Percentiles rank a stretch among this genome's conserved stretches.
These are phyloP conservation scores for Phytophthora meadii DNA, from an alignment of 352 stramenopile species.

Conservation along the genomic window DNA sequence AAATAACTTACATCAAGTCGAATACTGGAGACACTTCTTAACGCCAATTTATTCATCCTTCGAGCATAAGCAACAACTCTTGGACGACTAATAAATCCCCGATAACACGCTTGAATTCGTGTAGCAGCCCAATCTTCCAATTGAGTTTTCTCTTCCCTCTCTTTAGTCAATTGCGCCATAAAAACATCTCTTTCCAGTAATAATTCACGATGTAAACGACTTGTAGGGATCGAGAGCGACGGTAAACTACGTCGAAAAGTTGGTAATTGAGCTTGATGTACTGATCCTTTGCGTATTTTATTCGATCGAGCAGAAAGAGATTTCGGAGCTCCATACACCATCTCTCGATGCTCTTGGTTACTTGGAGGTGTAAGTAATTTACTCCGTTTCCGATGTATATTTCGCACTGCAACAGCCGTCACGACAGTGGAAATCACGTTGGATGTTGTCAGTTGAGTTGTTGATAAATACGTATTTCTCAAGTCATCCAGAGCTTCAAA, in stretches of 20 bases:
- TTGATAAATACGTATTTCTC: constrained; percentile 50
- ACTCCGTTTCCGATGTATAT: constrained; percentile 13
- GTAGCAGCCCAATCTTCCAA: constrained; percentile 70
- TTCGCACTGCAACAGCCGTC: constrained; percentile 36
- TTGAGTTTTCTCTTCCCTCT: constrained; percentile 53
- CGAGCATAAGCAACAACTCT: constrained; percentile 51
- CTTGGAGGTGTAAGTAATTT: constrained; percentile 10
- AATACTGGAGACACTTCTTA: constrained; percentile 18
- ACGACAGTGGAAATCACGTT: constrained; percentile 74
- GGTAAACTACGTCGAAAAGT: constrained; percentile 62
- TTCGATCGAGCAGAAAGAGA: constrained; percentile 42
- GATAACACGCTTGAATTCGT: constrained; percentile 71
- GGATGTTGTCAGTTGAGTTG: constrained; percentile 67
- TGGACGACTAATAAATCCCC: constrained; percentile 55
- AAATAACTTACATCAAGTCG: constrained; percentile 26
- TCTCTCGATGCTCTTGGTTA: constrained; percentile 44
- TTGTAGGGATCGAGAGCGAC: constrained; percentile 53
- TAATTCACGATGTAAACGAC: constrained; percentile 62
- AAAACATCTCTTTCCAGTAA: constrained; percentile 63
- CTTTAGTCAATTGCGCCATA: constrained; percentile 59
- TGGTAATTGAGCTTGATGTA: constrained; percentile 58
- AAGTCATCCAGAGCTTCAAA: constrained; percentile 44
- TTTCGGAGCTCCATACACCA: constrained; percentile 31
- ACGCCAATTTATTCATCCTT: constrained; percentile 29
- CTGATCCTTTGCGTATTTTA: constrained; percentile 34